Base-by-base conservation (phyloP, 495 filamentous ascomycete species). In the Penicillium paxilli region DNA sequence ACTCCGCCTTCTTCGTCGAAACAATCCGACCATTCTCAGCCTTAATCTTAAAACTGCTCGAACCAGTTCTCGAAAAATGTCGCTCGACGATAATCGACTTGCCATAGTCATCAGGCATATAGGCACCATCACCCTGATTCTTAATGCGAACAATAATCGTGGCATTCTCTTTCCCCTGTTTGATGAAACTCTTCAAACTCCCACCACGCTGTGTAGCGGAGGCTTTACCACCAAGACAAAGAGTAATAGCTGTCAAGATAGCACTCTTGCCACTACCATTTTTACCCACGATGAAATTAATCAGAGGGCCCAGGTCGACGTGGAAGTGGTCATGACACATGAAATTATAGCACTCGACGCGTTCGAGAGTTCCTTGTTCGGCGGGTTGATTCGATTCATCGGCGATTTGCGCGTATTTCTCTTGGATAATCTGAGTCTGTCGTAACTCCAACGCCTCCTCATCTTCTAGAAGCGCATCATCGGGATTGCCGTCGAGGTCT, bases 231-330 rank as follows among this genome's bases (percentile, higher is more conserved):
- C 94, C 95, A 7, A 99, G 79, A 62, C 95, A 98, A 25, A 99
- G 77, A 0, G 92, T 97, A 49, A 99, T 83, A 6, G 90, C 94
- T 2, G 94, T 97, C n/a, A 99, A 73, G 19, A 98, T 86, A 20
- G 94, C 94, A 66, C 93, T 97, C 74, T 99, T 99, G n/a, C 94
- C 94, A 63, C 94, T 98, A 35, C 94, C 94, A 68, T 99, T 99
- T 64, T 96, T 90, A 3, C 94, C 94, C 49, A 96, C 90, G 46
- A 99, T 91, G 70, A 98, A 99, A 68, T 98, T 99, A 59, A 98
- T 94, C 5, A 96, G 79, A 0, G 94, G 93, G 0, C 94, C 93
- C 16, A 99, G 77, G 33, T 87, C 81, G 44, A 96, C 87, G 48
- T 86, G 80, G 14, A 98, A 83, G 52, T 84, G 85, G 16, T 79